These are phyloP conservation scores for Didymosphaeria variabile DNA, from an alignment of 2,329 filamentous ascomycete genomes.

Conservation along the genomic window DNA sequence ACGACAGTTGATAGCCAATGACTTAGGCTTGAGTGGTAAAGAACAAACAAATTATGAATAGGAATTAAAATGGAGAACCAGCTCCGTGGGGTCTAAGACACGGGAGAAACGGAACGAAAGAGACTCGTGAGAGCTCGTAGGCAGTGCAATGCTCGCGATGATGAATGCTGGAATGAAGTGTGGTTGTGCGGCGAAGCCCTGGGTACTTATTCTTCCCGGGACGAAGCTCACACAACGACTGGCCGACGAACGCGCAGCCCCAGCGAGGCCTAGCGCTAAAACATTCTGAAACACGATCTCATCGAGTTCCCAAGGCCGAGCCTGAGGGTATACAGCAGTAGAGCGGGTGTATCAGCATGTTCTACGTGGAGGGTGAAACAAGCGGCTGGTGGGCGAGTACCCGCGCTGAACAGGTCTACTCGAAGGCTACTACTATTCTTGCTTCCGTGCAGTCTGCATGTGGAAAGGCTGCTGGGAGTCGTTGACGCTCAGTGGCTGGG, in stretches of 20 bases:
- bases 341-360: conserved; percentile 28
- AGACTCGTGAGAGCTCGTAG: conserved; percentile 47
- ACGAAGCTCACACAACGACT: conserved; percentile 46
- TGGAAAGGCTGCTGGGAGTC: conserved; percentile 24
- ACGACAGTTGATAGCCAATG: conserved; percentile 22
- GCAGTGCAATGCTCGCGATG: conserved; percentile 27
- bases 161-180: conserved; percentile 37
- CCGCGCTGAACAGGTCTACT: conserved; percentile 34
- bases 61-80: conserved; percentile 53
- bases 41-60: conserved; percentile 48
- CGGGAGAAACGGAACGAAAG: conserved; percentile 48
- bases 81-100: conserved; percentile 55
- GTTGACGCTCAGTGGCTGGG: conserved; percentile 38
- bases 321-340: conserved; percentile 33
- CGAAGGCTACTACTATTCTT: conserved; percentile 38
- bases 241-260: conserved; percentile 24
- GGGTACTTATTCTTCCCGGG: conserved; percentile 47
- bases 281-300: conserved; percentile 51
- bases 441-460: conserved; percentile 27
- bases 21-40: conserved; percentile 42
- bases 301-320: conserved; percentile 41
- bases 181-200: conserved; percentile 48
- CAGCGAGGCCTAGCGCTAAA: conserved; percentile 43
- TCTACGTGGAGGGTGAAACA: conserved; percentile 48
- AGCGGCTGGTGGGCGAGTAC: conserved; percentile 47